Evolutionary conservation across 208 protist genomes (phyloP).

Genomic region (Leishmania guyanensis): DNA sequence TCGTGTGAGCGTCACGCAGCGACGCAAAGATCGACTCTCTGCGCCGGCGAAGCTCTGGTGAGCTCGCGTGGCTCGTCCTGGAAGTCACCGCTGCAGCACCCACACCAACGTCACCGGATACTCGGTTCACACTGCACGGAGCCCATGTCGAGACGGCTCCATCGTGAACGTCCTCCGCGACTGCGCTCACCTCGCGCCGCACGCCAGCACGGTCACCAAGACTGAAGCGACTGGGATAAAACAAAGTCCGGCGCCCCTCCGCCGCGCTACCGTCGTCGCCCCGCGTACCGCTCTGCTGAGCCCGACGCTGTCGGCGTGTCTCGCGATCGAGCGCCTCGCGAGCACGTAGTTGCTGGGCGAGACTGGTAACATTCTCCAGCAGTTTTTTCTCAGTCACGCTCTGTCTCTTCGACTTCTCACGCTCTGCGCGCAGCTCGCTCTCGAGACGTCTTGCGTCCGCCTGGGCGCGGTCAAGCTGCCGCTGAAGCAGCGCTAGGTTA

Average conservation of each 20-base stretch:
- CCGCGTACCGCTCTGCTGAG: constrained; percentile 22
- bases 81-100: neutral
- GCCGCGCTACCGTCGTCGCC: neutral
- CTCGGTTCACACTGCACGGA: neutral
- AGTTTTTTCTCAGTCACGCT: constrained; percentile 41
- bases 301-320: constrained; percentile 29
- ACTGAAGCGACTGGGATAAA: neutral
- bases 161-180: neutral
- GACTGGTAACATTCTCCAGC: constrained; percentile 40
- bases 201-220: neutral
- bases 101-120: neutral
- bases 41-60: constrained; percentile 14
- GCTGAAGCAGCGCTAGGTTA: constrained; percentile 14
- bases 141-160: neutral
- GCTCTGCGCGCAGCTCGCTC: constrained; percentile 35
- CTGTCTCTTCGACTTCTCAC: constrained; percentile 40
- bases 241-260: neutral
- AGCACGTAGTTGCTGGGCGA: constrained; percentile 46
- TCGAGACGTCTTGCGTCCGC: constrained; percentile 30
- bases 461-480: constrained; percentile 15
- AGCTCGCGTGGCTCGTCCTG: neutral
- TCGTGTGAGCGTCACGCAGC: neutral
- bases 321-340: constrained; percentile 41
- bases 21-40: constrained; percentile 19
- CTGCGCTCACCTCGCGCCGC: neutral